These are phyloP conservation scores for Euptelea pleiosperma DNA, from an alignment of 164 flowering plant species.

Conservation along the genomic window DNA sequence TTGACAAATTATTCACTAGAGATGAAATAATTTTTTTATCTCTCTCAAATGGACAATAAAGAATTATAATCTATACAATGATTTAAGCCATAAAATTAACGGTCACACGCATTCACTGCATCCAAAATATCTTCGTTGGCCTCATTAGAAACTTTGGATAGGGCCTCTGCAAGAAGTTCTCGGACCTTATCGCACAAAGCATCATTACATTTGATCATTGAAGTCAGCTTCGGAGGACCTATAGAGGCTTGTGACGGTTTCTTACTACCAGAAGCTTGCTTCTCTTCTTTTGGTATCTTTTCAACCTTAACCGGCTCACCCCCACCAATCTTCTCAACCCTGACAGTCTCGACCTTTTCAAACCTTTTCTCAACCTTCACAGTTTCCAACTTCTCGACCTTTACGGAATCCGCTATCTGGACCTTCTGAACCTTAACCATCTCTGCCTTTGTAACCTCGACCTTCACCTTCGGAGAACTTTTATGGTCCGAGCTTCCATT, in stretches of 20 bases:
- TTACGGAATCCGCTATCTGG: conserved; percentile 19
- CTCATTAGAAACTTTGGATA: conserved; percentile 59
- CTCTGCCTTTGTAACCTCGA: conserved; percentile 18
- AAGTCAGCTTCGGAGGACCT: conserved; percentile 63
- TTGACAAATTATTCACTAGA: no score
- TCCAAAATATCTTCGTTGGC: conserved; percentile 47
- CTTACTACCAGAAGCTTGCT: conserved; percentile 20
- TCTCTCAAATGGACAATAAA: no score
- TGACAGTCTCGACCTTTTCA: conserved; percentile 13
- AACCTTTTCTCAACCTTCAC: conserved; percentile 30
- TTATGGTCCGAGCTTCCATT: conserved; percentile 32
- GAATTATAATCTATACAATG: no score
- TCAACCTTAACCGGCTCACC: conserved; percentile 30
- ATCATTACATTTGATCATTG: conserved; percentile 70
- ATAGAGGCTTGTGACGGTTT: conserved; percentile 29
- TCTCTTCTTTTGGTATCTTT: conserved; percentile 37
- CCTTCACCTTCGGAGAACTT: conserved; percentile 22
- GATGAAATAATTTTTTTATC: no score
- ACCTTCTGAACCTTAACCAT: conserved; percentile 37
- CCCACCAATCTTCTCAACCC: conserved; percentile 24
- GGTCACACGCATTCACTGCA: conserved; percentile 61
- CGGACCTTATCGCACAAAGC: conserved; percentile 68
- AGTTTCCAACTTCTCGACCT: conserved; percentile 26
- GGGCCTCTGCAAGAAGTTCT: conserved; percentile 68
- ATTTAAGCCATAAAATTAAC: no score